Evolutionary conservation across 768 basidiomycete species (phyloP), one percentile per base, ranked within the genome.

Genomic region (Lactarius indigo): DNA sequence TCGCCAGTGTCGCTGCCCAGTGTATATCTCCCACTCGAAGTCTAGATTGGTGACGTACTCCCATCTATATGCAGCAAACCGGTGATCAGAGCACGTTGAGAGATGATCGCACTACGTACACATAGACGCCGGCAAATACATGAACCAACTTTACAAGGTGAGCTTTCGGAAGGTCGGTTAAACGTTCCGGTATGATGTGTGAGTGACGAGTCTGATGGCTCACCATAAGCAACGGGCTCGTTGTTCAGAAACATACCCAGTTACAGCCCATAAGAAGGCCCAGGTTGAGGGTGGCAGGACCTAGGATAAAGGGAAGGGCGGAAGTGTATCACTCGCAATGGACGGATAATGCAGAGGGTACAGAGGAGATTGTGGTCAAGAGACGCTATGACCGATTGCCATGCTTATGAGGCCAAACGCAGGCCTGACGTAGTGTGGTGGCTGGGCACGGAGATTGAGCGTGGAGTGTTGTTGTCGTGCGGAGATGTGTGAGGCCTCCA

Each of bases 21-120:
- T 66, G 59, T 58, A 66, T 59, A 68, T 37, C 37, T 68, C 63
- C 67, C 64, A 68, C n/a, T 64, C 64, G 20, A 68, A 68, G 47
- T 44, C 56, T 15, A 68, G 59, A 28, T 57, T 65, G 28, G 59
- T 68, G 56, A 68, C n/a, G 26, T 37, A 61, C 13, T 68, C 68
- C 64, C 68, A 68, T 10, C 67, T 68, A 17, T 10, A 42, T 23
- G 37, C 35, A 23, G 26, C 17, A 18, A 35, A 9, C 17, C 8
- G 15, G 35, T 28, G n/a, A 30, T 59, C 8, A 56, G 31, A 37
- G 2, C 26, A 37, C n/a, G 13, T 12, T 7, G 13, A 30, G 12
- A 30, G 18, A 37, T 10, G 13, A n/a, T 17, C 9, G 5, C 20
- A 28, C 18, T 5, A 41, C 39, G 41, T 50, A 66, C 67, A 52